phyloP scores from a whole-genome alignment of 164 flowering plant genomes.

The Dillenia turbinata region DNA sequence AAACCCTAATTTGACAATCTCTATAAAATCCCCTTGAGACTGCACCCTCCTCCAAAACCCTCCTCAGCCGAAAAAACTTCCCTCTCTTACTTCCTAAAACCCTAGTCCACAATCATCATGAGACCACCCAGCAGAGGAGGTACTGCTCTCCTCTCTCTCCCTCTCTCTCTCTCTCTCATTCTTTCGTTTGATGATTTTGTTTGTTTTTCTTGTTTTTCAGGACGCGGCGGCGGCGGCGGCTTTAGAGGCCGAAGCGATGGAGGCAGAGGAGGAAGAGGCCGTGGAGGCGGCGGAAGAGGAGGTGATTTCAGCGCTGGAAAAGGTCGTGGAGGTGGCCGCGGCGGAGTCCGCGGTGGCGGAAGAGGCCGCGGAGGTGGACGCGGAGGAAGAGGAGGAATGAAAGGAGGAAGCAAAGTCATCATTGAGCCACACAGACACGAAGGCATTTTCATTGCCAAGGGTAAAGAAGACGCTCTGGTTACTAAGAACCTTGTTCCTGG shows the following conservation, averaged over 20 bases:
- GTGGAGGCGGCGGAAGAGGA: conserved; percentile 37
- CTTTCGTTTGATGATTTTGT: neutral
- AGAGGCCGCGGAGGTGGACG: conserved; percentile 40
- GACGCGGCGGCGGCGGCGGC: conserved; percentile 21
- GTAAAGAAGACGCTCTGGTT: conserved; percentile 90
- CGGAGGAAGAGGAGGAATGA: conserved; percentile 71
- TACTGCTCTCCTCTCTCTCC: no score
- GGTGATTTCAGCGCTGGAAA: conserved; percentile 13
- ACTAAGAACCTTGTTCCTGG: conserved; percentile 89
- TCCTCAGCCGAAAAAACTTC: no score
- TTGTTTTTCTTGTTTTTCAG: neutral
- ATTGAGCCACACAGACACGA: conserved; percentile 87
- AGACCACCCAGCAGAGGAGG: no score
- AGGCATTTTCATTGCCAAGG: conserved; percentile 89
- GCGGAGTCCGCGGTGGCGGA: conserved; percentile 31
- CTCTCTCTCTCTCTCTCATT: no score
- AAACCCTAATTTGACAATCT: no score
- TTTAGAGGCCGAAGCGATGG: conserved; percentile 40
- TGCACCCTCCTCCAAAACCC: no score
- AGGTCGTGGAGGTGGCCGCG: conserved; percentile 29
- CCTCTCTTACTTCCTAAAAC: no score
- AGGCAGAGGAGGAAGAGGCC: conserved; percentile 37
- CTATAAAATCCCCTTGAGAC: no score
- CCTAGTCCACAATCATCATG: no score
- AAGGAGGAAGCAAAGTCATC: conserved; percentile 78